Percentiles rank a stretch among this genome's conserved stretches.
Conservation (phyloP, 345 rosid genomes). For the Streptanthus diversifolius region DNA sequence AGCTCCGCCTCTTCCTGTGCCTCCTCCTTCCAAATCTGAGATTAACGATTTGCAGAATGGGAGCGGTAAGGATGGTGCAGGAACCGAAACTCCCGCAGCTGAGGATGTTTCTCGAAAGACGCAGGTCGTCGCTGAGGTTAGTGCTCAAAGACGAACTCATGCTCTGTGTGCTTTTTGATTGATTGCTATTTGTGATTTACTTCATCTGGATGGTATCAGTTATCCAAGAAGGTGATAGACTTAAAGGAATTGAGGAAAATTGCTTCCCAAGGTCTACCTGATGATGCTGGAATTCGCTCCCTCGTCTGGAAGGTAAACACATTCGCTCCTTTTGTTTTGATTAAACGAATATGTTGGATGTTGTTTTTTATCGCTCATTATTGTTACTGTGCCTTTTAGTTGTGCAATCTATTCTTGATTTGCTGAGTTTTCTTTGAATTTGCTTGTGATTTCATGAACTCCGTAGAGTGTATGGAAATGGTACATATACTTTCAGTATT, state of each 20-base stretch:
- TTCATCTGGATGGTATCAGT: slow-evolving; percentile 32
- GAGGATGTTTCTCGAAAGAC: slow-evolving; percentile 78
- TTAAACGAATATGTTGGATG: background rate
- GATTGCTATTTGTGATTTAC: background rate
- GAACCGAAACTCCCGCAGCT: slow-evolving; percentile 31
- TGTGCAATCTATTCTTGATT: background rate
- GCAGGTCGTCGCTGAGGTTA: slow-evolving; percentile 77
- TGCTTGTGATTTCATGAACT: background rate
- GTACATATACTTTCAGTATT: background rate
- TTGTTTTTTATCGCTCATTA: background rate
- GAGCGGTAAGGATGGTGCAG: slow-evolving; percentile 29
- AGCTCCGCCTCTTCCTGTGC: slow-evolving; percentile 15
- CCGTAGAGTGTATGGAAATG: background rate
- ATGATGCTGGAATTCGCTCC: slow-evolving; percentile 80
- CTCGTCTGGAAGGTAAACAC: slow-evolving; percentile 76
- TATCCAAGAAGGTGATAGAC: slow-evolving; percentile 81
- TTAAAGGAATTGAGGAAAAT: slow-evolving; percentile 71
- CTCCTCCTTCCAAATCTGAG: slow-evolving; percentile 45
- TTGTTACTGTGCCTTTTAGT: background rate
- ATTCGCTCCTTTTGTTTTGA: background rate
- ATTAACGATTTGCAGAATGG: slow-evolving; percentile 29
- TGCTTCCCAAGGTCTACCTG: slow-evolving; percentile 82
- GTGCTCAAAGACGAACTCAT: background rate
- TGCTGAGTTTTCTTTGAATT: background rate
- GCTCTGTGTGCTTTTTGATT: background rate